Evolutionary conservation across 345 rosid genomes (phyloP).

Genomic region (Dipteronia sinensis): DNA sequence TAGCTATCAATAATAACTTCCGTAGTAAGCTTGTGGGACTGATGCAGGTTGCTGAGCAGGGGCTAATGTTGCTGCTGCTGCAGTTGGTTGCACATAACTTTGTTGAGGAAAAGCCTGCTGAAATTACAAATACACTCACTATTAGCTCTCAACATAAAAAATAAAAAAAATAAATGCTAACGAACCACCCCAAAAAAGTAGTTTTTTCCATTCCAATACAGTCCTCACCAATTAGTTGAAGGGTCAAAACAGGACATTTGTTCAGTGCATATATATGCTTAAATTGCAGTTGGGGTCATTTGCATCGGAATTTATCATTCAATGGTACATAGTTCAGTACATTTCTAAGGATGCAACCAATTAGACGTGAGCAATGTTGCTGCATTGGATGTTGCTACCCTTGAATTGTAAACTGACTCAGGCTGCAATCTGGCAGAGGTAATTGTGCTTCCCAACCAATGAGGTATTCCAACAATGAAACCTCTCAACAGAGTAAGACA

Average conservation of each 20-base stretch:
- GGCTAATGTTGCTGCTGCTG: slow-evolving; percentile 41
- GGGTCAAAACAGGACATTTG: neutral
- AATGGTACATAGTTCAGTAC: neutral
- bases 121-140: slow-evolving; percentile 5
- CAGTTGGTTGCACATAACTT: slow-evolving; percentile 61
- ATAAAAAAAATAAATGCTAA: neutral
- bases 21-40: slow-evolving; percentile 66
- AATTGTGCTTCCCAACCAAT: neutral
- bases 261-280: neutral
- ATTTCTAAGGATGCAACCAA: neutral
- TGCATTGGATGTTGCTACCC: neutral
- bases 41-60: slow-evolving; percentile 59
- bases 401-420: neutral
- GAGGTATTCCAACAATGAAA: neutral
- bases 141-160: slow-evolving; percentile 15
- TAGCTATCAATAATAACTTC: slow-evolving; percentile 52
- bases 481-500: too few species aligned
- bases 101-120: slow-evolving; percentile 57
- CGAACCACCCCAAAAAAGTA: neutral
- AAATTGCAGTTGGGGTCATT: neutral
- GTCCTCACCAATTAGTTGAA: neutral
- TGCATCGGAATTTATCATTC: neutral
- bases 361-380: neutral
- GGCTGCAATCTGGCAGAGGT: neutral
- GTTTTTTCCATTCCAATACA: neutral